Evolutionary conservation across 2,329 filamentous ascomycete species (phyloP), one percentile per base, ranked within the genome.

Genomic region (Podosphaera xanthii): DNA sequence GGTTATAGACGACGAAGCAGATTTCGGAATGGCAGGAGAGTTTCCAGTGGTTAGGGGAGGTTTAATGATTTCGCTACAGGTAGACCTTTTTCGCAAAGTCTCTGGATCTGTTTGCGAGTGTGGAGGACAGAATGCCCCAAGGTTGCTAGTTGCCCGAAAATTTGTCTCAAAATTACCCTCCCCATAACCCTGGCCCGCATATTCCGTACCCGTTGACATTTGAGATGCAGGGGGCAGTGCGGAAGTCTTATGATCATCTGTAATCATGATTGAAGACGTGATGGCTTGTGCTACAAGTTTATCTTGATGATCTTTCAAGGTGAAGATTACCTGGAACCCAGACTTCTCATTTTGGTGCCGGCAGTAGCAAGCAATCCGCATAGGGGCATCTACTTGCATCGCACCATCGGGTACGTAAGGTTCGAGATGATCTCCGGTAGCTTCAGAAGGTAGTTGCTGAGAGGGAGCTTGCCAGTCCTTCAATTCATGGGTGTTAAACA

Each of bases 331-430:
- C 63, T 79, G 76, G 71, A 96, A 98, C 1, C 91, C 91, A 64
- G 84, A 75, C 73, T 97, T 97, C 72, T 97, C 92, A 61, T 85
- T 82, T 66, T 97, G 91, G 69, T 98, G 91, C 30, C 91, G 82
- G 72, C 91, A 97, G 71, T 97, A 98, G 70, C 91, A 98, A 33
- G 90, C 88, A 66, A 98, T 96, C 8, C 91, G 84, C 90, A 97
- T 95, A 0, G 88, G 89, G 1, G 87, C 81, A 64, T 90, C 84
- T 31, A 94, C 82, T 67, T 88, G 84, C 74, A 87, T 81, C 5
- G 84, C 80, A 57, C 80, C 81, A 54, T 76, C 75, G 52, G 71
- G 74, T 61, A 72, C 68, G 35, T 75, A 71, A n/a, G 75, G 71
- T 60, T 77, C 74, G 56, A 71, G 70, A 31, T 71, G 70, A 46